phyloP scores from a whole-genome alignment of 352 stramenopile genomes.

The Pythium guiyangense region DNA sequence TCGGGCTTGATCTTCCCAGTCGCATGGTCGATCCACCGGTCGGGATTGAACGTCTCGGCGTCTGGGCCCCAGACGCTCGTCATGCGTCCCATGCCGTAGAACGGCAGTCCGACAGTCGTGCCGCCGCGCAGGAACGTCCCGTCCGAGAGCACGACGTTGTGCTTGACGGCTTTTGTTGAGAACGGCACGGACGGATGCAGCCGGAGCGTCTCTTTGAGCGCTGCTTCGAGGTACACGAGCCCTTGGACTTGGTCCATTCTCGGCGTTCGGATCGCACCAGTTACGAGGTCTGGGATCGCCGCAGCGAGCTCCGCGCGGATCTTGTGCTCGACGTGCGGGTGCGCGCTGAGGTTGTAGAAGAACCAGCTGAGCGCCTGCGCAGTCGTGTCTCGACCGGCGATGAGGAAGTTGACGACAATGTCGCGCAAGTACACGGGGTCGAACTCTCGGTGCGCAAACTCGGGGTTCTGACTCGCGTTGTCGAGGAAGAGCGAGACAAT shows the following conservation, averaged over 20 bases:
- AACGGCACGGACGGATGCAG: conserved; percentile 47
- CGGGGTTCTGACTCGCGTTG: neutral
- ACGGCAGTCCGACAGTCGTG: conserved; percentile 27
- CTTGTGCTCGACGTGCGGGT: conserved; percentile 45
- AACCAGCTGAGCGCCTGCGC: conserved; percentile 72
- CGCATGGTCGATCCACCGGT: conserved; percentile 54
- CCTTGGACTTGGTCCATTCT: conserved; percentile 23
- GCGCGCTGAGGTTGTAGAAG: conserved; percentile 45
- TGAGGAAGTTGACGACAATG: conserved; percentile 75
- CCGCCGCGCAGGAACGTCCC: conserved; percentile 46
- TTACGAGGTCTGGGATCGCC: conserved; percentile 22
- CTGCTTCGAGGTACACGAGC: conserved; percentile 42
- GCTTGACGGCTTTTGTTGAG: conserved; percentile 22
- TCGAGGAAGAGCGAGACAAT: conserved; percentile 27
- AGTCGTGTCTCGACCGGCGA: conserved; percentile 77
- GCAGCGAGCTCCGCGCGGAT: conserved; percentile 39
- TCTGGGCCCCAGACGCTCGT: conserved; percentile 55
- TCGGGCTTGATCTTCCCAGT: conserved; percentile 25
- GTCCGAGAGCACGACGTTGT: conserved; percentile 54
- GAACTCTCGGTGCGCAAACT: conserved; percentile 2
- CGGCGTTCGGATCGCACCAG: neutral
- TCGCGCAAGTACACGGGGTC: conserved; percentile 52
- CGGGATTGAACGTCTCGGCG: conserved; percentile 49
- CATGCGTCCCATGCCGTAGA: conserved; percentile 56
- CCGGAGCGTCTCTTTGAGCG: conserved; percentile 50